A percentile compares a stretch with the other conserved stretches of the same genome.
phyloP scores from a whole-genome alignment of 73 alveolate genomes.

The Urostyla sp. region DNA sequence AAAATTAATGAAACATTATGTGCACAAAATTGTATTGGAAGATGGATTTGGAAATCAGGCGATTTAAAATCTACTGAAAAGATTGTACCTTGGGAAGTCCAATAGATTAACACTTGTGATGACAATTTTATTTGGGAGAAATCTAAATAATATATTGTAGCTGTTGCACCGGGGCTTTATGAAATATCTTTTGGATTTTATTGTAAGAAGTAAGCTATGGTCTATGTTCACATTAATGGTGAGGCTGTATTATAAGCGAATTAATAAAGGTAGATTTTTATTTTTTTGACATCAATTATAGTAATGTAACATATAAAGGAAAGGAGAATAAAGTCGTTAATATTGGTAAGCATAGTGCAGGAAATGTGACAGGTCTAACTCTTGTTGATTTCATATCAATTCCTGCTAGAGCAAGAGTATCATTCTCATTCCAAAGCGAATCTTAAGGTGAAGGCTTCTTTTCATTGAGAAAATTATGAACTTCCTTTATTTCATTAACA shows the following conservation, averaged over 20 bases:
- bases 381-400: constrained; percentile 93
- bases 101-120: constrained; percentile 93
- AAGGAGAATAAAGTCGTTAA: constrained; percentile 64
- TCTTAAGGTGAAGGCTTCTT: constrained; percentile 77
- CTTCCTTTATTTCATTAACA: too few relatives aligned
- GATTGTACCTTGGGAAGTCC: constrained; percentile 96
- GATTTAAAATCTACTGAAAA: constrained; percentile 82
- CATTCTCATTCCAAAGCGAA: constrained; percentile 92
- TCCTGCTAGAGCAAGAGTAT: constrained; percentile 97
- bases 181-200: constrained; percentile 95
- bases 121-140: constrained; percentile 98
- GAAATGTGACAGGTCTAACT: constrained; percentile 95
- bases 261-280: constrained; percentile 38
- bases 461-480: constrained; percentile 36
- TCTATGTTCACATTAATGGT: constrained; percentile 94
- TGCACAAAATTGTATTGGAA: constrained; percentile 94
- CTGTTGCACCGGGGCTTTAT: constrained; percentile 97
- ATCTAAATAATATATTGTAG: constrained; percentile 84
- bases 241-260: constrained; percentile 92
- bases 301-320: constrained; percentile 69
- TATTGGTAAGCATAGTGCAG: constrained; percentile 92
- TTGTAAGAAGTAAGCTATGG: constrained; percentile 94
- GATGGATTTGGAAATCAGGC: constrained; percentile 98
- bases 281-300: neutral
- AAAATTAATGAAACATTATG: constrained; percentile 91